These are phyloP conservation scores for Malassezia sympodialis DNA, from an alignment of 1,284 basidiomycete species.

Conservation along the genomic window DNA sequence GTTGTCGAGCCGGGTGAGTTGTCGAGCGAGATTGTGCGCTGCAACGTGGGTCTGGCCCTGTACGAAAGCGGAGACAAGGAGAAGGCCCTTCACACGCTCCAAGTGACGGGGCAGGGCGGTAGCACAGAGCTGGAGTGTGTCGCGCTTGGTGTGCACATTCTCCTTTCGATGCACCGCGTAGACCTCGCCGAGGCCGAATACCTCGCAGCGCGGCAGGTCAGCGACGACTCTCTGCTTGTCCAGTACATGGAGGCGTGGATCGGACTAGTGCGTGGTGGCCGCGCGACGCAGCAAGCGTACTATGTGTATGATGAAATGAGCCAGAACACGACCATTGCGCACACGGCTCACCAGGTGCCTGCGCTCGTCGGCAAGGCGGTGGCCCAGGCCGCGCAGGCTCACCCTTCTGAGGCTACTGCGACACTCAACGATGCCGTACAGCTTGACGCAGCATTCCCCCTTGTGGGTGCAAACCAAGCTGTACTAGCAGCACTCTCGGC, in stretches of 20 bases:
- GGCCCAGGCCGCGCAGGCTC: constrained; percentile 27
- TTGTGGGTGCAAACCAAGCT: constrained; percentile 1
- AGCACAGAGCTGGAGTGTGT: constrained; percentile 40
- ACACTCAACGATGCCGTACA: constrained; percentile 25
- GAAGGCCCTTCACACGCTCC: constrained; percentile 36
- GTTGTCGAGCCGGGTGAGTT: constrained; percentile 31
- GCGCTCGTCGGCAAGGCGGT: constrained; percentile 37
- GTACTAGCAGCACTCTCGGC: background rate
- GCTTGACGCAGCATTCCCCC: background rate
- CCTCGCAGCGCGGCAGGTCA: constrained; percentile 36
- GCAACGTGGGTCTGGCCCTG: constrained; percentile 28
- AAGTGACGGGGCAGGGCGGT: constrained; percentile 19
- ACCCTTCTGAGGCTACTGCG: constrained; percentile 21
- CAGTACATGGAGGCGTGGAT: constrained; percentile 46
- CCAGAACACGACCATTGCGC: constrained; percentile 27
- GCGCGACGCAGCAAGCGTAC: constrained; percentile 43
- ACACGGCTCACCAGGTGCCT: constrained; percentile 23
- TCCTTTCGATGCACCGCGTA: constrained; percentile 38
- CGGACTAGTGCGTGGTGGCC: constrained; percentile 35
- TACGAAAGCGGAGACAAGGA: constrained; percentile 32
- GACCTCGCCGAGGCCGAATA: constrained; percentile 44
- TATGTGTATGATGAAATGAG: constrained; percentile 47
- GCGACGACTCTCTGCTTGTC: constrained; percentile 44
- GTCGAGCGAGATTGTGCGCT: constrained; percentile 27
- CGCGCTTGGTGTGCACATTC: constrained; percentile 43